These are phyloP conservation scores for Henckelia pumila DNA, from an alignment of 257 asterid genomes.

Conservation along the genomic window DNA sequence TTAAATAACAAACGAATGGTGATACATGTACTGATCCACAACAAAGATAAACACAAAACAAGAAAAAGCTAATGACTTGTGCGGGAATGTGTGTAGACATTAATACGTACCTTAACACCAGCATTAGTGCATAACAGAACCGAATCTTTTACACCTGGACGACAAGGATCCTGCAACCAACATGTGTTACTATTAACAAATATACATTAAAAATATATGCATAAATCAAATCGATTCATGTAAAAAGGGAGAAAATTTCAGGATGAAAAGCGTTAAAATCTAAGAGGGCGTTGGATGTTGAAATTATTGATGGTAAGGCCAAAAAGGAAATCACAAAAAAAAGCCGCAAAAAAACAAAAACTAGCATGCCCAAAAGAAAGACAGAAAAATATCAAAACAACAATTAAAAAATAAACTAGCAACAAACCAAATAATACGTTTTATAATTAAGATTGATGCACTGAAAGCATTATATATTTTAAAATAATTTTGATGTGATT, in stretches of 20 bases:
- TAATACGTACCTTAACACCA: constrained; percentile 73
- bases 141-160: constrained; percentile 74
- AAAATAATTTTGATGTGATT: neutral
- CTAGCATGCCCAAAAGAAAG: neutral
- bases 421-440: neutral
- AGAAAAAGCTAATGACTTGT: neutral
- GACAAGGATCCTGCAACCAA: constrained; percentile 81
- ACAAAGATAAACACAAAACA: constrained; percentile 17
- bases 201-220: constrained; percentile 11
- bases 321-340: neutral
- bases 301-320: neutral
- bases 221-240: neutral
- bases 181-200: constrained; percentile 2
- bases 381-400: neutral
- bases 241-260: neutral
- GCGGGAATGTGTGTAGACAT: neutral
- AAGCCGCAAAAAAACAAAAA: neutral
- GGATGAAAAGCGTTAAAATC: neutral
- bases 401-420: neutral
- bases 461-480: too few species aligned
- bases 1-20: neutral
- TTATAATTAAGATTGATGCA: neutral
- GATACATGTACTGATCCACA: neutral
- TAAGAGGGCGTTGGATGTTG: neutral
- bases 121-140: constrained; percentile 77